These are phyloP conservation scores for Sonneratia alba DNA, from an alignment of 345 rosid genomes.

Conservation along the genomic window DNA sequence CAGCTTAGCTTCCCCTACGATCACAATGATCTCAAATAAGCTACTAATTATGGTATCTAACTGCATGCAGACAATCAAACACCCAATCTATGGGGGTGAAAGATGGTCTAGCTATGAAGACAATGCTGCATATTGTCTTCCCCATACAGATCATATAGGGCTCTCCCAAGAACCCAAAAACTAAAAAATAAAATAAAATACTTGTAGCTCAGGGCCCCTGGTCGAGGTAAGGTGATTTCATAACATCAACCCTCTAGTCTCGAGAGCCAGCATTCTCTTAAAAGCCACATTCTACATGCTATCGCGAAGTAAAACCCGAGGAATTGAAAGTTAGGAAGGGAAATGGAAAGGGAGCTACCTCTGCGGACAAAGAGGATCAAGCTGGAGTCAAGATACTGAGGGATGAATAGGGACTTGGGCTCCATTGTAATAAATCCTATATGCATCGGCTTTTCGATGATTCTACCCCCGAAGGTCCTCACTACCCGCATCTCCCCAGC, in stretches of 20 bases:
- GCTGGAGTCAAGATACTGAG: slow-evolving; percentile 71
- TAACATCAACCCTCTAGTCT: no score
- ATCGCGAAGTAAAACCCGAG: no score
- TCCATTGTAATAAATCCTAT: slow-evolving; percentile 86
- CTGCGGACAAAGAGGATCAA: slow-evolving; percentile 58
- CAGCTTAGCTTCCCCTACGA: slow-evolving; percentile 71
- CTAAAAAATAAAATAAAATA: no score
- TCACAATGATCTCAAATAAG: neutral
- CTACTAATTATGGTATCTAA: neutral
- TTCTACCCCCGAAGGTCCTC: slow-evolving; percentile 32
- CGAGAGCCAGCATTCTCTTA: no score
- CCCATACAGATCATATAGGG: no score
- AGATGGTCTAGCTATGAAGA: no score
- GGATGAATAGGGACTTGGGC: slow-evolving; percentile 65
- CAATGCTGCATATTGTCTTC: no score
- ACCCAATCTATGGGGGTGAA: no score
- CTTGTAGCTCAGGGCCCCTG: no score
- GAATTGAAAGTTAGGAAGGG: neutral
- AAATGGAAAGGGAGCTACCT: slow-evolving; percentile 24
- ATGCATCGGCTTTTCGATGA: slow-evolving; percentile 48
- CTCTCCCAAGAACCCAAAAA: no score
- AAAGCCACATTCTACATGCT: neutral
- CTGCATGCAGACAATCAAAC: neutral
- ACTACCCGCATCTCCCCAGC: slow-evolving; percentile 69
- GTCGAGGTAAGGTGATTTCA: no score